Base-by-base conservation (phyloP, 169 alveolate genomes). In the Plasmodium yoelii region DNA sequence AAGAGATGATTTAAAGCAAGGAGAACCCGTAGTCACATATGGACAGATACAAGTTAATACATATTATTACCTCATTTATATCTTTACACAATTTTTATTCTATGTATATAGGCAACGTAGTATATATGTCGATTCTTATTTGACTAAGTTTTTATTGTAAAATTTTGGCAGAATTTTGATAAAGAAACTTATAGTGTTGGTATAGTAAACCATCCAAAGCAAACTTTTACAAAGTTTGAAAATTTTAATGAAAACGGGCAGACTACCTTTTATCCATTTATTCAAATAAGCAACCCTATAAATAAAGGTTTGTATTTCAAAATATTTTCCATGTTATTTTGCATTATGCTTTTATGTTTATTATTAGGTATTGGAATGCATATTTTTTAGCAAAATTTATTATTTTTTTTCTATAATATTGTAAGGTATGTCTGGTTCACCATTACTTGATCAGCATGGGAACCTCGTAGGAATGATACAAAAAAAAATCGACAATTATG, bases 401-500 rank as follows among this genome's bases (percentile, higher is more conserved):
- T 5, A 22, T 4, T 73, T 18, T 73, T 65, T 47, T 64, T 18
- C 7, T 15, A 18, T 65, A 61, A 34, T 26, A 19, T 77, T 77
- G 24, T 34, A 64, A 77, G 88, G 88, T 57, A 77, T 77, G 88
- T 77, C 88, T 1, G 88, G 88, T 39, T 77, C 88, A 44, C 88
- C 88, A 64, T 46, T 77, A 49, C 34, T 77, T 8, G 88, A 77
- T 56, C 63, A 51, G 42, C 22, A 64, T 49, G 88, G 88, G 34
- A 77, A 77, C 42, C 88, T 77, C 3, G 88, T 77, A 28, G 88
- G 88, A 49, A 77, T 77, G 88, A 77, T 77, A 63, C 88, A 77
- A 64, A 77, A 77, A 57, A 77, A 77, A 63, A 77, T 77, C 24
- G 88, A 77, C 57, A 77, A 77, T 77, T 77, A 77, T 44, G 88